Percentiles rank a stretch among this genome's conserved stretches.
These are phyloP conservation scores for Coemansia sp. DNA, from an alignment of 192 early-diverging fungal species.

Conservation along the genomic window DNA sequence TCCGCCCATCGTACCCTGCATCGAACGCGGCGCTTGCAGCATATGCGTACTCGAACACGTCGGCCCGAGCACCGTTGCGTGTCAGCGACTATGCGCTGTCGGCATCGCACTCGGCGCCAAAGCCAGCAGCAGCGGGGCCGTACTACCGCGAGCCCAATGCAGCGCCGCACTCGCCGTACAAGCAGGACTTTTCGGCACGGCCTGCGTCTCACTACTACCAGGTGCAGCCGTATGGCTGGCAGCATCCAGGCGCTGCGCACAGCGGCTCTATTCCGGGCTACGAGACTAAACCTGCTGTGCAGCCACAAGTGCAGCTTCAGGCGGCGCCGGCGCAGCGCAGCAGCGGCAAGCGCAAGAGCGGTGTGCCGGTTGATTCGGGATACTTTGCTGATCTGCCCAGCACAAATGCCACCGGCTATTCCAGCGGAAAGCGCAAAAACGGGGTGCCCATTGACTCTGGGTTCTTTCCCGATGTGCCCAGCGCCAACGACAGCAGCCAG, in stretches of 20 bases:
- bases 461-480: conserved; percentile 9
- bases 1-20: conserved; percentile 23
- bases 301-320: conserved; percentile 5
- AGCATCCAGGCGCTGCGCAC: conserved; percentile 16
- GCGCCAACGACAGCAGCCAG: conserved; percentile 3
- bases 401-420: not conserved
- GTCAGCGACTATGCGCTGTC: conserved; percentile 38
- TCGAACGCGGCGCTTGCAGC: conserved; percentile 12
- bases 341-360: conserved; percentile 35
- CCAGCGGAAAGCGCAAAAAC: conserved; percentile 33
- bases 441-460: not conserved
- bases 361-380: not conserved
- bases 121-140: conserved; percentile 13
- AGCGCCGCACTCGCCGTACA: conserved; percentile 6
- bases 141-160: conserved; percentile 29
- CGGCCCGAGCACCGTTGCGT: conserved; percentile 26
- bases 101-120: conserved; percentile 2
- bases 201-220: conserved; percentile 12
- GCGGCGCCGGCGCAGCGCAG: not conserved
- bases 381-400: conserved; percentile 10
- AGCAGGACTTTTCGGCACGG: conserved; percentile 8
- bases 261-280: not conserved
- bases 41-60: conserved; percentile 12
- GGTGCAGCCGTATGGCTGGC: conserved; percentile 21
- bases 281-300: not conserved